Percentiles rank a stretch among this genome's conserved stretches.
phyloP scores from a whole-genome alignment of 2,329 filamentous ascomycete species.

The Berkeleyomyces rouxiae region DNA sequence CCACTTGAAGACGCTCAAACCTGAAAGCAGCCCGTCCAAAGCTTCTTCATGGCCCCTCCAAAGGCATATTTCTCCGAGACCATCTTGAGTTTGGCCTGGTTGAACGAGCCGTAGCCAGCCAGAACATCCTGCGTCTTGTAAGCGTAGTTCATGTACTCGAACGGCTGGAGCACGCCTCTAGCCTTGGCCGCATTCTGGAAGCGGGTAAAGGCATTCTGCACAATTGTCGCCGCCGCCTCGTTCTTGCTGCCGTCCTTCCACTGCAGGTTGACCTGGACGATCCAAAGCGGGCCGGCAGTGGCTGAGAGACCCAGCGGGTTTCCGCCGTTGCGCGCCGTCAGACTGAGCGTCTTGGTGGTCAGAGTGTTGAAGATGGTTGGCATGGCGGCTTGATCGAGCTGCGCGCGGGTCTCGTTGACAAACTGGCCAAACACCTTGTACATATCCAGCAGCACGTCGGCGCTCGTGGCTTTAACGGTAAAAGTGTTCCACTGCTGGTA shows the following conservation, averaged over 20 bases:
- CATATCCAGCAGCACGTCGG: constrained; percentile 18
- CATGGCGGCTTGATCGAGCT: constrained; percentile 2
- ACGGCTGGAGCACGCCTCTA: constrained; percentile 7
- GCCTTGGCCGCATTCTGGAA: constrained; percentile 13
- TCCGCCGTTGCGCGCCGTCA: constrained; percentile 23
- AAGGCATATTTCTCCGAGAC: constrained; percentile 22
- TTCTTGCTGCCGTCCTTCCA: constrained; percentile 16
- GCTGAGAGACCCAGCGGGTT: constrained; percentile 23
- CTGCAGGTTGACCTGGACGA: constrained; percentile 16
- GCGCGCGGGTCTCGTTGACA: constrained; percentile 18
- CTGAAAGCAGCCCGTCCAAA: constrained; percentile 20
- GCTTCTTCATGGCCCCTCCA: constrained; percentile 19
- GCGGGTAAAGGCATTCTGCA: constrained; percentile 14
- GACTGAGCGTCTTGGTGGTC: constrained; percentile 21
- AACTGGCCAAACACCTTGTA: constrained; percentile 20
- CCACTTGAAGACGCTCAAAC: constrained; percentile 9
- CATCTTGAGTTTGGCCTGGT: constrained; percentile 19
- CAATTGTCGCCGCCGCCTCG: constrained; percentile 13
- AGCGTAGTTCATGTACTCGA: constrained; percentile 29
- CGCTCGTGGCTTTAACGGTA: constrained; percentile 15
- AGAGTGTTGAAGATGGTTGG: constrained; percentile 26
- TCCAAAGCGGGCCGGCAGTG: constrained; percentile 17
- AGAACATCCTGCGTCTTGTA: constrained; percentile 24
- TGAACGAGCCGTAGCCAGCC: constrained; percentile 24
- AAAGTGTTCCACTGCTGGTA: constrained; percentile 2